A percentile compares a stretch with the other conserved stretches of the same genome.
These are phyloP conservation scores for Solidago caesia DNA, from an alignment of 129 eudicot species.

Conservation along the genomic window DNA sequence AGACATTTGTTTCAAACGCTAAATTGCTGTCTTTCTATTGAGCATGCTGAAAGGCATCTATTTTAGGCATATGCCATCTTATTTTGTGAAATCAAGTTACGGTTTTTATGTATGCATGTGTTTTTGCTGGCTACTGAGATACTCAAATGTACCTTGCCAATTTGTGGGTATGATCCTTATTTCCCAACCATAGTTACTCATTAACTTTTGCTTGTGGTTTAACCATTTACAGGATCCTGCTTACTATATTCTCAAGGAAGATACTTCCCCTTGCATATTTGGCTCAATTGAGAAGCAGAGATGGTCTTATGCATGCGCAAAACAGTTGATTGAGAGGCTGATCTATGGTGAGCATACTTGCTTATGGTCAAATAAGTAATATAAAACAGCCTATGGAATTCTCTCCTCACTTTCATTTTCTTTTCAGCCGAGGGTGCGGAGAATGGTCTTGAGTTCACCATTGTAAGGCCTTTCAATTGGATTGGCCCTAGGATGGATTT, in stretches of 20 bases:
- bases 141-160: neutral
- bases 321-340: slow-evolving; percentile 92
- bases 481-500: slow-evolving; percentile 99
- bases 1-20: neutral
- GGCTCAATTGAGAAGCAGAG: slow-evolving; percentile 96
- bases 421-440: slow-evolving; percentile 94
- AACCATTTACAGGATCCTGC: slow-evolving; percentile 66
- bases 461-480: slow-evolving; percentile 98
- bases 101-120: neutral
- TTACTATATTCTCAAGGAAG: slow-evolving; percentile 75
- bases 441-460: slow-evolving; percentile 91
- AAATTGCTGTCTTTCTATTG: neutral
- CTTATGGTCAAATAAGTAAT: slow-evolving; percentile 7
- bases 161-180: neutral
- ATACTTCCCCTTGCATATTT: slow-evolving; percentile 88
- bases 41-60: neutral
- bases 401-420: slow-evolving; percentile 5
- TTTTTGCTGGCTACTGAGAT: neutral
- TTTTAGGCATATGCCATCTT: neutral
- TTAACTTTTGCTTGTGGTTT: neutral
- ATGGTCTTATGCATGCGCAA: slow-evolving; percentile 99
- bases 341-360: slow-evolving; percentile 59
- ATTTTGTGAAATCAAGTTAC: no score
- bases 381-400: neutral
- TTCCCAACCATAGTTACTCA: neutral